These are phyloP conservation scores for Trichoderma afroharzianum DNA, from an alignment of 2,329 filamentous ascomycete species.

Conservation along the genomic window DNA sequence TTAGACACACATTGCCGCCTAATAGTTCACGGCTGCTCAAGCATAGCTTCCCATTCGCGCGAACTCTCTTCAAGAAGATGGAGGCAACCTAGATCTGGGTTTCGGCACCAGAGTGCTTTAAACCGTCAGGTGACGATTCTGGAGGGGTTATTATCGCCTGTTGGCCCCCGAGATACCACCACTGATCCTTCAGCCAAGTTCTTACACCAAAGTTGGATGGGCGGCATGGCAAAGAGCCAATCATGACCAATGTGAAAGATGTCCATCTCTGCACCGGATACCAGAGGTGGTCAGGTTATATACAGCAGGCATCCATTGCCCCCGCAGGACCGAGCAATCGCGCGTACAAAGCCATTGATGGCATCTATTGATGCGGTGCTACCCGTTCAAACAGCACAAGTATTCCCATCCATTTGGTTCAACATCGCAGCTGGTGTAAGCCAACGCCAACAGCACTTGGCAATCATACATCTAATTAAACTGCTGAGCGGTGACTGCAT, in stretches of 20 bases:
- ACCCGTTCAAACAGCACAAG: not conserved
- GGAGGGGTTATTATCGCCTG: not conserved
- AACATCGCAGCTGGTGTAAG: not conserved
- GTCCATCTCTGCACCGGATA: not conserved
- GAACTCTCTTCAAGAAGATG: not conserved
- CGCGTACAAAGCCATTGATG: not conserved
- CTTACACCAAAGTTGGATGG: not conserved
- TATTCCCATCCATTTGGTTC: not conserved
- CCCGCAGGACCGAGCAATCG: not conserved
- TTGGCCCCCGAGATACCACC: not conserved
- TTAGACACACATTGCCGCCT: not conserved
- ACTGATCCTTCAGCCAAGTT: not conserved
- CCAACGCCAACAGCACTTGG: not conserved
- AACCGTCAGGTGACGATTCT: not conserved
- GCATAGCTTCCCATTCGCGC: not conserved
- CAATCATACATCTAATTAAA: not conserved
- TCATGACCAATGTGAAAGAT: not conserved
- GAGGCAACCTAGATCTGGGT: not conserved
- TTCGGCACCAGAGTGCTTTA: not conserved
- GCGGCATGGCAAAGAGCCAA: not conserved
- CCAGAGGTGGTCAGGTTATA: not conserved
- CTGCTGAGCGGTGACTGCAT: not conserved
- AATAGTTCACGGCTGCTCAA: not conserved
- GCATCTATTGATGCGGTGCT: not conserved
- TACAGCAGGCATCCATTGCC: not conserved